Evolutionary conservation across 148 eudicot species (phyloP).

Genomic region (Dysphania ambrosioides): DNA sequence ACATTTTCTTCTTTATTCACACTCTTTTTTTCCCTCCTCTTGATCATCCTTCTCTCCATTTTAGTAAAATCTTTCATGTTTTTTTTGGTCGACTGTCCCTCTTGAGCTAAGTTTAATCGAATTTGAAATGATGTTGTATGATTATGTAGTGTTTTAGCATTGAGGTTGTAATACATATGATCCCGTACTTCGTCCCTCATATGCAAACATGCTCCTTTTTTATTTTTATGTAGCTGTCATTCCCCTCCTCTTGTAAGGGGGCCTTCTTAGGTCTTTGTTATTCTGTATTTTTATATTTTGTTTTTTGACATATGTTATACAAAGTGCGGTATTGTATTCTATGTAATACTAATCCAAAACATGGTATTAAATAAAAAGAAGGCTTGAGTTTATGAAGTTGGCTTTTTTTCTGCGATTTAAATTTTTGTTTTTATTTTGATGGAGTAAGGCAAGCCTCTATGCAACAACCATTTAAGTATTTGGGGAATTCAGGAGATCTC

Average conservation of each 20-base stretch:
- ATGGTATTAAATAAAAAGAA: too few species aligned
- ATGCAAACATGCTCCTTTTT: not conserved
- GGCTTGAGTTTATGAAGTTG: too few species aligned
- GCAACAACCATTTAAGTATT: too few species aligned
- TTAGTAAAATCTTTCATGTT: constrained; percentile 27
- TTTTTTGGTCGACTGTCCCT: constrained; percentile 34
- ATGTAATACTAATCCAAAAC: not conserved
- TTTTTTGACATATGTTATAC: too few species aligned
- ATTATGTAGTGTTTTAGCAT: too few species aligned
- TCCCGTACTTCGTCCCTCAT: not conserved
- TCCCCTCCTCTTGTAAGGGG: not conserved
- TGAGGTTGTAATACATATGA: not conserved
- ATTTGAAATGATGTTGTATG: not conserved
- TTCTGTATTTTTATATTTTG: not conserved
- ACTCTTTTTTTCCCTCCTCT: not conserved
- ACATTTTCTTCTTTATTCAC: too few species aligned
- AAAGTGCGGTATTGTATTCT: too few species aligned
- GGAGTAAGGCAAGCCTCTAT: too few species aligned
- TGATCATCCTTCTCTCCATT: not conserved
- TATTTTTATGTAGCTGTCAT: not conserved
- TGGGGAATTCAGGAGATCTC: too few species aligned
- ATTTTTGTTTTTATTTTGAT: too few species aligned
- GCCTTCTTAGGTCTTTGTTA: not conserved
- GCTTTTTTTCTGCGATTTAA: too few species aligned
- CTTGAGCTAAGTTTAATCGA: constrained; percentile 34